Conservation (phyloP, 169 alveolate species). For the Plasmodium sp. region DNA sequence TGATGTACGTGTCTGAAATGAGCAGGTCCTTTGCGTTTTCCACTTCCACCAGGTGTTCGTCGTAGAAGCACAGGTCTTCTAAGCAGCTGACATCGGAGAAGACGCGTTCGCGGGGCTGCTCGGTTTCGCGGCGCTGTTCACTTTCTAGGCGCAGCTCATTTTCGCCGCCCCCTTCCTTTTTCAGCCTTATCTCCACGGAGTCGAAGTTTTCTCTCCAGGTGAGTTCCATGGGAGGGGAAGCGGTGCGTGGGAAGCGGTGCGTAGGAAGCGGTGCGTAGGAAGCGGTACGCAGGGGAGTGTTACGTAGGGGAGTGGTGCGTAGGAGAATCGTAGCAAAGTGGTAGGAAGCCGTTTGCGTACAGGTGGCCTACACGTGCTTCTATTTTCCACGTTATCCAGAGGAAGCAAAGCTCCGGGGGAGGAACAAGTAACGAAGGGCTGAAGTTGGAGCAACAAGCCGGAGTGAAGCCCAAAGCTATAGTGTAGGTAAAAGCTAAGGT, state of each 20-base stretch:
- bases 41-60: background rate
- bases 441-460: background rate
- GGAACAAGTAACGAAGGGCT: background rate
- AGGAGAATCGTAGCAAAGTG: too few relatives aligned
- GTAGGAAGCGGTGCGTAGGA: background rate
- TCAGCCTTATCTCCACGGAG: slow-evolving; percentile 18
- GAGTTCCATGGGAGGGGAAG: slow-evolving; percentile 9
- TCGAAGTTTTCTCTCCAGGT: slow-evolving; percentile 52
- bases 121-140: too few relatives aligned
- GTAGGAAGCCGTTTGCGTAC: background rate
- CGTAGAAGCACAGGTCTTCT: background rate
- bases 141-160: background rate
- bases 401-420: background rate
- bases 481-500: too few relatives aligned
- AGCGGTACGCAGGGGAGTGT: background rate
- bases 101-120: background rate
- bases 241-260: too few relatives aligned
- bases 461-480: background rate
- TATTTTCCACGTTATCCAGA: background rate
- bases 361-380: background rate
- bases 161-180: background rate
- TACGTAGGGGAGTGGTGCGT: background rate
- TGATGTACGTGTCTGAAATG: slow-evolving; percentile 42
- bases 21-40: slow-evolving; percentile 11
- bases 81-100: background rate